Evolutionary conservation across 495 filamentous ascomycete genomes (phyloP), one percentile per base, ranked within the genome.

Genomic region (Delitschia confertaspora): DNA sequence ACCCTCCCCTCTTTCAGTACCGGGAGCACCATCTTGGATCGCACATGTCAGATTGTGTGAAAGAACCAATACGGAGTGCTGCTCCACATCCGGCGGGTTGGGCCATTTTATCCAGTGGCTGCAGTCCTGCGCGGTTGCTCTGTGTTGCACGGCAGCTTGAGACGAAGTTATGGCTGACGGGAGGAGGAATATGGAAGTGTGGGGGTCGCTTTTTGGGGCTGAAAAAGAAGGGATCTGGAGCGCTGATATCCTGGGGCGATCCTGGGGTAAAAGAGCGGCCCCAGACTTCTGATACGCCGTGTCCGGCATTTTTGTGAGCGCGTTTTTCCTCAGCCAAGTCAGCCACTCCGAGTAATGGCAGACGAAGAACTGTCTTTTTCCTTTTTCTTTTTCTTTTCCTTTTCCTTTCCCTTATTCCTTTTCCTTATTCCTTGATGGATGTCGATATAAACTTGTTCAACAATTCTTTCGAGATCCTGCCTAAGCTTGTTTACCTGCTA

Each of bases 101-200:
- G 36, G 36, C 21, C 36, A 10, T n/a, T 25, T 39, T 39, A 39
- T 25, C 36, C 36, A 39, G 36, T 39, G 36, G 36, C 36, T 39
- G 36, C 36, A 24, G 10, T n/a, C 16, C 21, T 11, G n/a, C n/a
- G n/a, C n/a, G 14, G 19, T 14, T 39, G 36, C 29, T 21, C 22
- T 24, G 22, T 35, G 36, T 39, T 22, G 22, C 36, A 39, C 36
- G 22, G 36, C 36, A 39, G 36, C 36, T 5, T 13, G 20, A n/a
- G n/a, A n/a, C n/a, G n/a, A n/a, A n/a, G n/a, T n/a, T n/a, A 39
- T 39, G 36, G 36, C 36, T 39, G 36, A 39, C 36, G 36, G 36
- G 36, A 24, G 20, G 36, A 39, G 5, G 2, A n/a, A n/a, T n/a
- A n/a, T n/a, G n/a, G n/a, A n/a, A n/a, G 36, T 24, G 36, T 39